A percentile compares a stretch with the other conserved stretches of the same genome.
Evolutionary conservation across 1,139 yeast genomes (phyloP).

Genomic region (Pichia sp.): DNA sequence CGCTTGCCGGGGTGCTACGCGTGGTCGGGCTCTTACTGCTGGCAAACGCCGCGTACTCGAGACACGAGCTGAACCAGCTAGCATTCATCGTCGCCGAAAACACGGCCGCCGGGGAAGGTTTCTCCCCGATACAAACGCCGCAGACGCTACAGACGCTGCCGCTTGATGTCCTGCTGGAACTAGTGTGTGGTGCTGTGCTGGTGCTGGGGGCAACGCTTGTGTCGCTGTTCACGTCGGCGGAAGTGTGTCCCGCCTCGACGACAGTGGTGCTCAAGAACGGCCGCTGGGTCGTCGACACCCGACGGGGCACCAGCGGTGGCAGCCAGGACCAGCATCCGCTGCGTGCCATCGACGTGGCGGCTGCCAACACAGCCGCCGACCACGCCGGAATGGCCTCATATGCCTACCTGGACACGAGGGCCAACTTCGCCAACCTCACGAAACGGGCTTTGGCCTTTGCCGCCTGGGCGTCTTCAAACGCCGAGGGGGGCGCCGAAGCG

Average conservation of each 20-base stretch:
- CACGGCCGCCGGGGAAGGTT: background rate
- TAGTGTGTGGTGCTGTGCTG: background rate
- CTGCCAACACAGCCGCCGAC: conserved; percentile 44
- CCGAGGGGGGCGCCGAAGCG: background rate
- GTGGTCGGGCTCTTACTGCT: conserved; percentile 1
- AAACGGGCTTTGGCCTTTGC: conserved; percentile 33
- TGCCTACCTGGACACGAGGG: conserved; percentile 41
- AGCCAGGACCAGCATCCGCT: conserved; percentile 29
- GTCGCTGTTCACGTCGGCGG: background rate
- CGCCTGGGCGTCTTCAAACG: background rate
- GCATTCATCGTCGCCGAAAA: background rate
- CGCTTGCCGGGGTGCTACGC: background rate
- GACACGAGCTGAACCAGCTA: conserved; percentile 45
- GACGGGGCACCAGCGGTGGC: background rate
- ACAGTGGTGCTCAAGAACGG: background rate
- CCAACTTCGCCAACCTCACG: conserved; percentile 43
- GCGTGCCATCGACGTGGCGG: conserved; percentile 44
- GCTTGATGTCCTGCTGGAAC: background rate
- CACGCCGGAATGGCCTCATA: conserved; percentile 42
- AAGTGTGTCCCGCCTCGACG: background rate
- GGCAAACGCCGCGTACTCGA: conserved; percentile 47
- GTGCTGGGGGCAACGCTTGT: background rate
- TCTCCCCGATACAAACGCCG: background rate
- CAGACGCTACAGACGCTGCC: background rate
- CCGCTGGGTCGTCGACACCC: background rate